Conservation (phyloP, 352 stramenopile genomes). For the Phytopythium boreale region DNA sequence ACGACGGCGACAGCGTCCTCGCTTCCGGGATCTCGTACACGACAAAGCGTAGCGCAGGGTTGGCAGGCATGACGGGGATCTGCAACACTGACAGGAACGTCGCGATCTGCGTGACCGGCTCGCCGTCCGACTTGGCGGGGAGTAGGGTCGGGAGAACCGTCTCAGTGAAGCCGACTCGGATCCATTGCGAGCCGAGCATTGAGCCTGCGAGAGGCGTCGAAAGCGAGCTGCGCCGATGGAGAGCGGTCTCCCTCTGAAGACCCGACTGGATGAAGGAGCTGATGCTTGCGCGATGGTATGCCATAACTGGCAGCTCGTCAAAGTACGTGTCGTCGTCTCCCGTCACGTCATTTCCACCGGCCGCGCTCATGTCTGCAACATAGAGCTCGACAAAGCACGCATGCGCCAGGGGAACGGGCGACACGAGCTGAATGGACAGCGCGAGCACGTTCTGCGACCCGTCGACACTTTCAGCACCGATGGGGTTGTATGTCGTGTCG, state of each 20-base stretch:
- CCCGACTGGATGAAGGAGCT: slow-evolving; percentile 73
- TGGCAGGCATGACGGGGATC: slow-evolving; percentile 60
- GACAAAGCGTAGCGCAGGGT: slow-evolving; percentile 73
- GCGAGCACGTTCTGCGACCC: slow-evolving; percentile 74
- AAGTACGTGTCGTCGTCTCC: slow-evolving; percentile 33
- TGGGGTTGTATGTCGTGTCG: slow-evolving; percentile 68
- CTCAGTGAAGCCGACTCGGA: slow-evolving; percentile 72
- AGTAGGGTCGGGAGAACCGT: slow-evolving; percentile 68
- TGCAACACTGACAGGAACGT: slow-evolving; percentile 80
- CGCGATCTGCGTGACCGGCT: slow-evolving; percentile 46
- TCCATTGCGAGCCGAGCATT: slow-evolving; percentile 40
- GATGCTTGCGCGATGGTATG: slow-evolving; percentile 61
- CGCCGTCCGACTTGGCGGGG: slow-evolving; percentile 19
- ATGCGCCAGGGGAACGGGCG: slow-evolving; percentile 53
- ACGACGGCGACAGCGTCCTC: slow-evolving; percentile 19
- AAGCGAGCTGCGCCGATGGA: slow-evolving; percentile 47
- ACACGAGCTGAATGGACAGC: slow-evolving; percentile 65
- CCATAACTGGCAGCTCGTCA: slow-evolving; percentile 40
- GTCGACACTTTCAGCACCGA: slow-evolving; percentile 52
- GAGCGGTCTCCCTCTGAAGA: slow-evolving; percentile 60
- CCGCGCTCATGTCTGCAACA: slow-evolving; percentile 44
- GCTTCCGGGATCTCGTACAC: slow-evolving; percentile 78
- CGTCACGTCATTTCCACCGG: slow-evolving; percentile 44
- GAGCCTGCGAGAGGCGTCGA: slow-evolving; percentile 35
- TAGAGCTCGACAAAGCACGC: slow-evolving; percentile 81